Evolutionary conservation across 441 rosid species (phyloP), one percentile per base, ranked within the genome.

Genomic region (Eruca vesicaria): DNA sequence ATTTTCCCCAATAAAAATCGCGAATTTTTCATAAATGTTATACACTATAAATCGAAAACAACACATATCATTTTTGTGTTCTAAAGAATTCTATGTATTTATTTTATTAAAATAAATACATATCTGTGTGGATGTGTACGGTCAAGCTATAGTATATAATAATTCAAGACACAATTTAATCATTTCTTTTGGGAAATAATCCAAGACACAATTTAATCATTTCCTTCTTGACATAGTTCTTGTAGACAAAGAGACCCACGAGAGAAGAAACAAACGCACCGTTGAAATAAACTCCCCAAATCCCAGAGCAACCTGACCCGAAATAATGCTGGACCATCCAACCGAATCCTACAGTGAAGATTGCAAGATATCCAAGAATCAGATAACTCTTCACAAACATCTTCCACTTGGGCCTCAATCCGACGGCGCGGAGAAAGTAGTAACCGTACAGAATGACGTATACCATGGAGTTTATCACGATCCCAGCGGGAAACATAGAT

Each of bases 381-480:
- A 86, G 90, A 71, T 76, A 79, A 57, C 84, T 77, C n/a, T 89
- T 87, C 9, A 89, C 90, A 32, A 80, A 68, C 26, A 83, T 84
- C 84, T 89, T 87, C 90, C 90, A 86, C 79, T 11, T 79, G 0
- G 94, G 94, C 8, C 84, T 85, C 33, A 66, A 31, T 31, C 90
- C 90, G 0, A 89, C 31, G 9, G 87, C 66, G 53, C 82, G 81
- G 21, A 80, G 75, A 9, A 89, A 75, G 58, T 86, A 89, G 53
- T 89, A 89, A 3, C 73, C 71, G 81, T 89, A 89, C 90, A 89
- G 86, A 3, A 87, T 48, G 12, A 84, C 88, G 60, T 89, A 92
- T 7, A 86, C 90, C 1, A 71, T 21, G 56, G 90, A 86, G 28
- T 89, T 89, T 14, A 83, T 82, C 6, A 89, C 74, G n/a, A 87